Evolutionary conservation across 805 yeast genomes (phyloP).

Genomic region (Saccharomycopsis sp.): DNA sequence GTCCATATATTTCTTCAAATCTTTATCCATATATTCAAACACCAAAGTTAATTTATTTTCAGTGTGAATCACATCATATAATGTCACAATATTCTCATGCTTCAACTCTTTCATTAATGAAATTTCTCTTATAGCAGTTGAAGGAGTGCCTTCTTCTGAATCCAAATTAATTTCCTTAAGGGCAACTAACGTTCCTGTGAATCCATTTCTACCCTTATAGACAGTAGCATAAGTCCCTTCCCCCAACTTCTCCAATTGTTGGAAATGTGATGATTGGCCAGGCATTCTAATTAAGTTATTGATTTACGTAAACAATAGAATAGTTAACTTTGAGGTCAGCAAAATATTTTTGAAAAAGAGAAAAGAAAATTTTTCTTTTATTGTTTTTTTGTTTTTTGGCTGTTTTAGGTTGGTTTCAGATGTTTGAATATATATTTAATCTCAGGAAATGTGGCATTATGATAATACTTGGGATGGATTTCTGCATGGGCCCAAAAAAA

Average conservation of each 20-base stretch:
- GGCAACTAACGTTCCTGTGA: constrained; percentile 86
- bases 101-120: constrained; percentile 91
- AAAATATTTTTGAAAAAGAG: too few species aligned
- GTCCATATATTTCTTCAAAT: constrained; percentile 93
- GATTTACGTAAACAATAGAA: too few species aligned
- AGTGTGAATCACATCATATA: constrained; percentile 93
- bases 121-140: constrained; percentile 95
- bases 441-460: too few species aligned
- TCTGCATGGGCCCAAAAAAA: too few species aligned
- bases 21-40: constrained; percentile 89
- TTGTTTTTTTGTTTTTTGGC: too few species aligned
- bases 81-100: constrained; percentile 85
- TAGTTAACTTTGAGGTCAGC: too few species aligned
- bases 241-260: constrained; percentile 69
- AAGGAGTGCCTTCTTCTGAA: constrained; percentile 97
- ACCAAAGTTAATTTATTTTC: constrained; percentile 93
- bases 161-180: constrained; percentile 91
- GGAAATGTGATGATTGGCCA: constrained; percentile 18
- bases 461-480: too few species aligned
- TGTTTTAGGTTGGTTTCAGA: too few species aligned
- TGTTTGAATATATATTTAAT: too few species aligned
- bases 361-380: too few species aligned
- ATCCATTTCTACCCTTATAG: constrained; percentile 82
- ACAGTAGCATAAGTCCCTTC: constrained; percentile 99
- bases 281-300: constrained; percentile 2